Base-by-base conservation (phyloP, 805 yeast genomes). In the Citeromyces matritensis region DNA sequence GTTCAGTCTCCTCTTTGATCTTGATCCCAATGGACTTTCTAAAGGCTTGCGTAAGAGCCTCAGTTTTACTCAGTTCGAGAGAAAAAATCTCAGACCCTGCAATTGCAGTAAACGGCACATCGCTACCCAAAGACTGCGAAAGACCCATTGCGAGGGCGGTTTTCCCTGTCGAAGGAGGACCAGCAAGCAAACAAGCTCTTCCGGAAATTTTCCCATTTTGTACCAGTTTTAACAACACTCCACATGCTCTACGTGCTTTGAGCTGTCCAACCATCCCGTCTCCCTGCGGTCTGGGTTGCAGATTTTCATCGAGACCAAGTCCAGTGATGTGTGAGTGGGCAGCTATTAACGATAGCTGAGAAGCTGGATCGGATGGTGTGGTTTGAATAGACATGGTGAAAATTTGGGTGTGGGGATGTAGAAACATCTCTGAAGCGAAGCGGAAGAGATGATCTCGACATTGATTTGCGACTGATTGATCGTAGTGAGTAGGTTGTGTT, bases 301-400 rank as follows among this genome's bases (percentile, higher is more conserved):
- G 65, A 45, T 75, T 71, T 40, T 85, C 96, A 53, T 88, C 97
- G 33, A 91, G 68, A n/a, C 99, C 99, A 21, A 91, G 66, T 1
- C 98, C 98, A 15, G 91, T 69, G 51, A 91, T 91, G 56, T 91
- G 99, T 5, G 96, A 85, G 55, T 91, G 99, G n/a, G 97, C 95
- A 2, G 97, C 95, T 35, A 85, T 77, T 43, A 85, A 65, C 31
- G 86, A 77, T 35, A 82, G 63, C n/a, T 75, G 71, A 13, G 29
- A 26, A 14, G 29, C 15, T 12, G 21, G 21, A 17, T 17, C 21
- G 21, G 21, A 17, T 7, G 21, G 21, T 5, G 21, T 17, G 21
- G 21, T 17, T 17, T 17, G 21, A 17, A 17, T 17, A 17, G 21
- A 17, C 21, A 17, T 17, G 21, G 21, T 17, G 21, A 17, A 17